Conservation (phyloP, 139 green algal species). For the Chlamydomonas sp. region DNA sequence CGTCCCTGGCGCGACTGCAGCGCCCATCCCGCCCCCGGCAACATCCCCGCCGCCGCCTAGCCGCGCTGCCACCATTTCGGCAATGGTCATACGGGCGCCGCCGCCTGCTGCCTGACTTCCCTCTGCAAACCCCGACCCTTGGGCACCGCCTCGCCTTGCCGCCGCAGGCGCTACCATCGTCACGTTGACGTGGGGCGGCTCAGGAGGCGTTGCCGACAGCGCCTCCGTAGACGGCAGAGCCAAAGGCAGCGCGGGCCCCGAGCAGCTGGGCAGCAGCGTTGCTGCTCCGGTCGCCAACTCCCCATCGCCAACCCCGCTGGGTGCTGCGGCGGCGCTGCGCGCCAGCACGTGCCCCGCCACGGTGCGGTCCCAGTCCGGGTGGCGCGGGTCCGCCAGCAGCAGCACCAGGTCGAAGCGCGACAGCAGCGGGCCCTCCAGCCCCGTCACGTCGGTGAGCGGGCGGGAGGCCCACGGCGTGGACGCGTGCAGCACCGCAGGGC, state of each 20-base stretch:
- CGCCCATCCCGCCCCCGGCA: not conserved
- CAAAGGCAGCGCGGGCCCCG: no score
- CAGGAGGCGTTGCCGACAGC: no score
- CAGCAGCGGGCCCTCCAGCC: conserved; percentile 71
- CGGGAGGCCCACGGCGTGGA: conserved; percentile 7
- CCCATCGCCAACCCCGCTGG: not conserved
- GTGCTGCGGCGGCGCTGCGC: not conserved
- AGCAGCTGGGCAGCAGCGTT: not conserved
- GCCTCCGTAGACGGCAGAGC: no score
- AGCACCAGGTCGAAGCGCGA: conserved; percentile 94
- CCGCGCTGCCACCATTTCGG: conserved; percentile 1
- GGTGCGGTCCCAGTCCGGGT: conserved; percentile 71
- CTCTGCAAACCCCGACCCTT: not conserved
- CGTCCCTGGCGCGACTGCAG: not conserved
- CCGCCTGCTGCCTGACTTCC: no score
- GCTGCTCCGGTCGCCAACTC: not conserved
- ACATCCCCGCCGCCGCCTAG: not conserved
- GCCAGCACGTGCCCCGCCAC: conserved; percentile 84
- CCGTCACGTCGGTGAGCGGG: conserved; percentile 38
- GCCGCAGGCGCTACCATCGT: no score
- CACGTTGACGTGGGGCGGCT: no score
- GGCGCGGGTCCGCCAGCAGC: conserved; percentile 73
- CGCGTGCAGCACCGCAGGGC: conserved; percentile 16
- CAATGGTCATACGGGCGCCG: conserved; percentile 18
- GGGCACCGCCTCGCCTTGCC: no score